Conservation (phyloP, 1,284 basidiomycete genomes). For the Papiliotrema fonsecae region DNA sequence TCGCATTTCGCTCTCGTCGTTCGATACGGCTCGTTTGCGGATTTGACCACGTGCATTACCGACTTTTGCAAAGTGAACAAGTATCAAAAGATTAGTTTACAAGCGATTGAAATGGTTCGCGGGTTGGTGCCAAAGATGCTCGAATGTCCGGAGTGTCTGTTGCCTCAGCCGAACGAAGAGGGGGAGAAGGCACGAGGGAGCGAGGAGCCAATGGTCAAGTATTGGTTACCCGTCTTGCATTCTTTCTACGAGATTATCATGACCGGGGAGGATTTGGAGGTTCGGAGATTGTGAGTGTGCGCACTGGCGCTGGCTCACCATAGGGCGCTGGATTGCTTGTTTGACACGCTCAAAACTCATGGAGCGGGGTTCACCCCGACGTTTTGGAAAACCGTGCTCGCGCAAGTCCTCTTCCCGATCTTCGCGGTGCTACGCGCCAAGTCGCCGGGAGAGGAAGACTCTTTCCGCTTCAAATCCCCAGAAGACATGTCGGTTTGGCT, state of each 20-base stretch:
- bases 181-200: slow-evolving; percentile 27
- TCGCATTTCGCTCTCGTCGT: slow-evolving; percentile 90
- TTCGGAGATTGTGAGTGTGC: slow-evolving; percentile 75
- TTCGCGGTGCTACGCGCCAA: slow-evolving; percentile 75
- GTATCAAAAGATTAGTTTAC: slow-evolving; percentile 94
- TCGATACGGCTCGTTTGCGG: slow-evolving; percentile 88
- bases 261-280: slow-evolving; percentile 99
- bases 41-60: slow-evolving; percentile 93
- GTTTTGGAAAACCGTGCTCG: slow-evolving; percentile 98
- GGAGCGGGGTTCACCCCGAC: slow-evolving; percentile 80
- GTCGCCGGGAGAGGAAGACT: not conserved
- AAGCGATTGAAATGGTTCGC: slow-evolving; percentile 94
- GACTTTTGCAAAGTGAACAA: slow-evolving; percentile 99
- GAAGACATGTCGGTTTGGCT: slow-evolving; percentile 99
- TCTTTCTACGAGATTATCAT: slow-evolving; percentile 99
- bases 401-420: slow-evolving; percentile 96
- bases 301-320: not conserved
- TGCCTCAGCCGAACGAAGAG: slow-evolving; percentile 41
- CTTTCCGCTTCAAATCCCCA: slow-evolving; percentile 84
- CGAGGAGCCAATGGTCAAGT: slow-evolving; percentile 85
- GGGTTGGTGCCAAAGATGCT: slow-evolving; percentile 90
- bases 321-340: slow-evolving; percentile 92
- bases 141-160: slow-evolving; percentile 70
- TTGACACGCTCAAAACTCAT: slow-evolving; percentile 87
- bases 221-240: slow-evolving; percentile 95